phyloP scores from a whole-genome alignment of 306 rosid species.

The Trifolium fragiferum region DNA sequence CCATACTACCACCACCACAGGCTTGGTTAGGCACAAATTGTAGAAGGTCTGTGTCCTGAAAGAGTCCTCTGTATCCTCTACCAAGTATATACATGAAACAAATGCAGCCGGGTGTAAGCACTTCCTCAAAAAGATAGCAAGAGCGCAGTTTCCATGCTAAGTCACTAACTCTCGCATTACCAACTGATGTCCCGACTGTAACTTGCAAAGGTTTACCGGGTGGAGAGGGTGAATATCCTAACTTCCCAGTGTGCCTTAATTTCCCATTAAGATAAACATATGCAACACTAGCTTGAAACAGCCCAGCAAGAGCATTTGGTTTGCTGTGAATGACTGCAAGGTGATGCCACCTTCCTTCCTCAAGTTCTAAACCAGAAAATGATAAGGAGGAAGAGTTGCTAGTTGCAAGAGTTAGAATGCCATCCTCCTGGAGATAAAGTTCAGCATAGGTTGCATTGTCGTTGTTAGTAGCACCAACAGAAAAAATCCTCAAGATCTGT shows the following conservation, averaged over 20 bases:
- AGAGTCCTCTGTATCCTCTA: conserved; percentile 97
- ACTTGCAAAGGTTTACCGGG: conserved; percentile 92
- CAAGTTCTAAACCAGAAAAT: conserved; percentile 89
- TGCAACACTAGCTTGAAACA: conserved; percentile 98
- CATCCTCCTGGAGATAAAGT: conserved; percentile 96
- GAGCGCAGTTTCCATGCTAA: conserved; percentile 93
- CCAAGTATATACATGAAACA: conserved; percentile 98
- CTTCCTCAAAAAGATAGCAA: conserved; percentile 98
- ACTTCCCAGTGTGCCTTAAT: conserved; percentile 92
- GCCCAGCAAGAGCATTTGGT: conserved; percentile 99
- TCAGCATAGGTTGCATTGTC: conserved; percentile 82
- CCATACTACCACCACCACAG: conserved; percentile 99
- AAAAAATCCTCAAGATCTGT: conserved; percentile 71
- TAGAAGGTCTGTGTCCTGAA: conserved; percentile 96
- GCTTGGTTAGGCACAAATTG: conserved; percentile 97
- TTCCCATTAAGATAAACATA: conserved; percentile 94
- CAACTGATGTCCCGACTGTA: conserved; percentile 81
- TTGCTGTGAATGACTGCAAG: conserved; percentile 97
- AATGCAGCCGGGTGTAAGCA: conserved; percentile 85
- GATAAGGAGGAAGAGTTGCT: conserved; percentile 83
- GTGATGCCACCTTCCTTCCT: conserved; percentile 99
- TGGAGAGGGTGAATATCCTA: conserved; percentile 97
- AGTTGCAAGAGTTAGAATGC: conserved; percentile 93
- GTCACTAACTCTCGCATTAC: conserved; percentile 77
- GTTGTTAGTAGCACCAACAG: conserved; percentile 85